Base-by-base conservation (phyloP, 495 filamentous ascomycete genomes). In the Lasiosphaeris hirsuta region DNA sequence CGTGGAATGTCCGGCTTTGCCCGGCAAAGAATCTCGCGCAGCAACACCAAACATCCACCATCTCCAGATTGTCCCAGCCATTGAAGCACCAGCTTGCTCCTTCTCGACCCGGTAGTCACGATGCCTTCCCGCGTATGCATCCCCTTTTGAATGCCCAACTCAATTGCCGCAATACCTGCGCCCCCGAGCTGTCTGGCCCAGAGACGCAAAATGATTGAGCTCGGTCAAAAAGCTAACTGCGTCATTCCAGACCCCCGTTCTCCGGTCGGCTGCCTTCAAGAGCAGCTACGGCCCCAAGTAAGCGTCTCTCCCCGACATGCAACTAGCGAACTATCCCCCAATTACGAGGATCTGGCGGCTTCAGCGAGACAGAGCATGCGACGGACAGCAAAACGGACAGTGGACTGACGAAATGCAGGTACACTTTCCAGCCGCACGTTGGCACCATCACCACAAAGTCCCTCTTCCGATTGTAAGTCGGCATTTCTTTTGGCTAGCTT, bases 221-320 rank as follows among this genome's bases (percentile, higher is more conserved):
- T 15, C n/a, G 34, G n/a, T 14, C 15, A 36, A 56, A 46, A 4
- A 41, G 55, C 61, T 65, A 59, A 66, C 60, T 47, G 68, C 64
- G 47, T 58, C 47, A 58, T 54, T 34, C 17, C 59, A 79, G 76
- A 70, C 73, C 58, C 66, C 68, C 54, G 43, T 65, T 54, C 70
- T 54, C 63, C 65, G 53, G 53, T 50, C 60, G 17, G 46, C 41
- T 13, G 42, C 64, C 55, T 79, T 77, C 74, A 76, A 75, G 68
- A 80, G 75, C 68, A 67, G 70, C 40, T 78, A 75, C 56, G 77
- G 76, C 67, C 77, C 77, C 15, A 80, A 80, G 77, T 80, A 72
- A 77, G 77, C 72, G n/a, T 15, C 49, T 35, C 15, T 41, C 23
- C 17, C 41, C 42, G 40, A 37, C 9, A 35, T 10, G 43, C n/a